phyloP scores from a whole-genome alignment of 257 asterid species.

The Solanum pinnatisectum region DNA sequence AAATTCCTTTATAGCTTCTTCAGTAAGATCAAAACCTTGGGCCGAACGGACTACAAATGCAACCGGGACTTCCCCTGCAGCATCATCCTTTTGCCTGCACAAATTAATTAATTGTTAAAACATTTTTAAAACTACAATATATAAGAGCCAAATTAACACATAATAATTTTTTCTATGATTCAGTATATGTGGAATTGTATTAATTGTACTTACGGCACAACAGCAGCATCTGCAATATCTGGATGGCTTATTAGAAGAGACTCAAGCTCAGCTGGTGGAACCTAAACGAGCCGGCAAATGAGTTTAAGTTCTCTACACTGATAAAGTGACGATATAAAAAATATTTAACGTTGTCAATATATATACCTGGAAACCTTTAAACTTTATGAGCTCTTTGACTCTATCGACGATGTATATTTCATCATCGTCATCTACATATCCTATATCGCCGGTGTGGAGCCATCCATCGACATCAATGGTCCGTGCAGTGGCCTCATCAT shows the following conservation, averaged over 20 bases:
- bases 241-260: conserved; percentile 69
- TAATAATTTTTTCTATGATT: too few species aligned
- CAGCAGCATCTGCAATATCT: conserved; percentile 75
- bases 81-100: conserved; percentile 68
- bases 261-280: conserved; percentile 93
- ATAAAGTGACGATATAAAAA: not conserved
- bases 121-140: not conserved
- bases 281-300: conserved; percentile 11
- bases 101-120: not conserved
- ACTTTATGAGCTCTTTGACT: conserved; percentile 78
- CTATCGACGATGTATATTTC: conserved; percentile 59
- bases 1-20: conserved; percentile 65
- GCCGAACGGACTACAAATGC: conserved; percentile 71
- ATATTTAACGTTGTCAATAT: not conserved
- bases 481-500: conserved; percentile 70
- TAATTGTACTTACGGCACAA: conserved; percentile 62
- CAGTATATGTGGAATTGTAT: not conserved
- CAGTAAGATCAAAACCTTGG: conserved; percentile 49
- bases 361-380: conserved; percentile 73
- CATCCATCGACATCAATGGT: conserved; percentile 89
- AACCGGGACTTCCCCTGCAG: conserved; percentile 87
- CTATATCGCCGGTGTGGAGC: conserved; percentile 91
- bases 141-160: not conserved
- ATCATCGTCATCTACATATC: conserved; percentile 27
- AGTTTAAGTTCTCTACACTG: not conserved